Base-by-base conservation (phyloP, 139 green algal species). In the Nannochloris sp. region DNA sequence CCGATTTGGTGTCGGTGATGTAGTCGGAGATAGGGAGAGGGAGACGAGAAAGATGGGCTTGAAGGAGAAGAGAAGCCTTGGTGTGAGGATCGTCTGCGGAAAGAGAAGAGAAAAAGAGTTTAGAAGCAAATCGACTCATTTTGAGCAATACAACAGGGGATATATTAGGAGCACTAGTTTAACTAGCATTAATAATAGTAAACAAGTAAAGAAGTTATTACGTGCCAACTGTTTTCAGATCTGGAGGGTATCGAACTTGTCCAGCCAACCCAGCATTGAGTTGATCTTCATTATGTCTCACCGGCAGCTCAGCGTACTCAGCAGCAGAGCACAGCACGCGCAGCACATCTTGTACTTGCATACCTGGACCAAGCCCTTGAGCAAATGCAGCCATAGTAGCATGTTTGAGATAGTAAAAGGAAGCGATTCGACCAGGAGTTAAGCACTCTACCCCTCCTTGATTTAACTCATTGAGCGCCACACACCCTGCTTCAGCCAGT, bases 271-370 rank as follows among this genome's bases (percentile, higher is more conserved):
- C 65, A 4, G 64, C 63, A 67, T 99, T 99, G 42, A 98, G 71
- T 62, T 87, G 87, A 75, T 99, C 94, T 72, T 99, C 94, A 65
- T 99, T 98, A 81, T 98, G 93, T 0, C 94, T 78, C 59, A 99
- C 93, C 0, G 94, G 94, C 58, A 99, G 76, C 70, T 98, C 92
- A 72, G 96, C 86, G 68, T 89, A 99, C 83, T 99, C 94, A 9
- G 84, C 60, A 5, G 81, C 84, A 9, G 45, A 74, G 69, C 85
- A 95, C 55, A 99, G 77, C 13, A 90, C 80, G 38, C 47, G 54
- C 38, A 86, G 53, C 48, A 84, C 60, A 59, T 68, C 60, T 45
- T 66, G 53, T 19, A 90, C 29, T 19, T 70, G 64, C 80, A 91
- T 86, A 30, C 78, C 74, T 6, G 68, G 24, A 13, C 55, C 42